Evolutionary conservation across 306 rosid species (phyloP), one percentile per base, ranked within the genome.

Genomic region (Pterocarpus macrocarpus): DNA sequence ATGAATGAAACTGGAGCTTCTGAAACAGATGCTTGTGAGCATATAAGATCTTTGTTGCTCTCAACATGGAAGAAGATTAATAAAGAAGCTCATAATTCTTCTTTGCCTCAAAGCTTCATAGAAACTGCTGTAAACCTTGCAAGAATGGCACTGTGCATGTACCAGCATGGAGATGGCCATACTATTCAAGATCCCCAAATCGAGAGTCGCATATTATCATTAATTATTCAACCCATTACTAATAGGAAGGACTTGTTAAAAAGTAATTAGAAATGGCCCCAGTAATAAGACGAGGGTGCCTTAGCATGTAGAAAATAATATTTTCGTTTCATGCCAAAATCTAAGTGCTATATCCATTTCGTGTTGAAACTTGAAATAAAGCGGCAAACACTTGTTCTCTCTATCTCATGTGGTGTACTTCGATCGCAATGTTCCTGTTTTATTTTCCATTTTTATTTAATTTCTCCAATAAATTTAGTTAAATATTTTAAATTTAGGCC

Each of bases 41-140:
- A 64, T 4, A 4, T 83, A 33, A 56, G n/a, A 30, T n/a, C 12
- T 28, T 30, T 80, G 61, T 64, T 76, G 1, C n/a, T 22, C 7
- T 16, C 17, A 22, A 32, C 64, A 7, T 83, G 87, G 89, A 86
- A 73, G 44, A 75, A 50, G 63, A 16, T 66, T 47, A 81, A 85
- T 38, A 30, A 28, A 53, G 69, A 49, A 65, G 47, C 2, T 16
- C 35, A 4, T 2, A 16, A 35, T 16, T 78, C 79, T 43, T 6
- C 57, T 8, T 68, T 47, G 6, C 22, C 71, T 65, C 34, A 7
- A 1, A 3, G 13, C 7, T 85, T 81, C 15, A 32, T 47, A n/a
- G 74, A 78, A 13, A 13, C 14, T 38, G 63, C 57, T 1, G 14
- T 9, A 14, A 68, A 73, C 44, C 6, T 17, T 11, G 47, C 32